Evolutionary conservation across 805 yeast genomes (phyloP).

Genomic region (Wickerhamiella dianesei): DNA sequence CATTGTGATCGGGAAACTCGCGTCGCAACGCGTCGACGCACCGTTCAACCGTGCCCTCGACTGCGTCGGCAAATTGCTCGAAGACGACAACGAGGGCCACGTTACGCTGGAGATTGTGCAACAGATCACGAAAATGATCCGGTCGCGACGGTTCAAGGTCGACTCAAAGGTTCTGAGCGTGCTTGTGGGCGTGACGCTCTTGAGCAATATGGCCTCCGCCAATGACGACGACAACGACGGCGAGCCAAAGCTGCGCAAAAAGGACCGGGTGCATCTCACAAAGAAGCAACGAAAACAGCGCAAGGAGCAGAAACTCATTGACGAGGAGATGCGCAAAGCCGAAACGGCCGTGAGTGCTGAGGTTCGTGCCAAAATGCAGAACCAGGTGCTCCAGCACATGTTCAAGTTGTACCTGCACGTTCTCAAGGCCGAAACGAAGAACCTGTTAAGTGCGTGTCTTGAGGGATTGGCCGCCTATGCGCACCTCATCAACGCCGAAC

Average conservation of each 20-base stretch:
- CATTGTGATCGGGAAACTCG: constrained; percentile 53
- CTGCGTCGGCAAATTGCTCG: constrained; percentile 53
- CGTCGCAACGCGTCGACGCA: constrained; percentile 34
- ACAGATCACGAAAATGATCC: constrained; percentile 53
- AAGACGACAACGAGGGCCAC: constrained; percentile 71
- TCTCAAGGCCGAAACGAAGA: constrained; percentile 46
- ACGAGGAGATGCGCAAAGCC: constrained; percentile 76
- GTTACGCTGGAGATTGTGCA: constrained; percentile 63
- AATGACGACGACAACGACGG: constrained; percentile 29
- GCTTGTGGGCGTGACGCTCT: constrained; percentile 43
- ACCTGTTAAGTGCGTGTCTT: constrained; percentile 69
- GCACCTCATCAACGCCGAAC: constrained; percentile 80
- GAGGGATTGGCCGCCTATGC: constrained; percentile 89
- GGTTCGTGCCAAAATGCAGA: constrained; percentile 74
- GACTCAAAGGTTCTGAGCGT: constrained; percentile 72
- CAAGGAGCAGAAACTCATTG: constrained; percentile 76
- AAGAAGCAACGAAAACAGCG: constrained; percentile 78
- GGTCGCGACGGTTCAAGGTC: constrained; percentile 60
- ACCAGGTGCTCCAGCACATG: constrained; percentile 63
- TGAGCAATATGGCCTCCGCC: constrained; percentile 24
- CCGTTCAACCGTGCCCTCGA: constrained; percentile 47
- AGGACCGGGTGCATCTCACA: constrained; percentile 82
- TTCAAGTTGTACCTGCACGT: constrained; percentile 66
- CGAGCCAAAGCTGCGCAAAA: constrained; percentile 47
- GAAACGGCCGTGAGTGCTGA: constrained; percentile 78